Conservation (phyloP, 202 grass and related monocot species). For the Eragrostis tef region DNA sequence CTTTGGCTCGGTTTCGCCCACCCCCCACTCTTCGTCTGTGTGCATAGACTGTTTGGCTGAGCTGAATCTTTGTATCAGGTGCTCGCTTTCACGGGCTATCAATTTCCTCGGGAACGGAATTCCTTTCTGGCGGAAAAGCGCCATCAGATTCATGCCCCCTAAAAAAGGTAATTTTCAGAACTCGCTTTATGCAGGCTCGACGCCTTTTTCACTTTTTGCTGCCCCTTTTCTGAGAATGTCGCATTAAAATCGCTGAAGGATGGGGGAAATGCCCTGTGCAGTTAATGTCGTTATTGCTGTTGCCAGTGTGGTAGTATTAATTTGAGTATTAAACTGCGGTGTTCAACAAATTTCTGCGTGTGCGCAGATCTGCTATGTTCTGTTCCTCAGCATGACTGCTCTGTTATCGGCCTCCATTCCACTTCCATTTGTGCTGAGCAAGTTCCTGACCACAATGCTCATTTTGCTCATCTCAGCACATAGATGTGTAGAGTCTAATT, state of each 20-base stretch:
- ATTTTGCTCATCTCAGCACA: background rate
- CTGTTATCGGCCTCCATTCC: background rate
- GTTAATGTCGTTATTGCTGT: slow-evolving; percentile 9
- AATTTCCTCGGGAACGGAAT: background rate
- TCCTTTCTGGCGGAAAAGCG: slow-evolving; percentile 40
- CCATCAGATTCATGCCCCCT: slow-evolving; percentile 15
- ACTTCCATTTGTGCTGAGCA: background rate
- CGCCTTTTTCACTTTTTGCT: background rate
- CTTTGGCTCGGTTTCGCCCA: background rate
- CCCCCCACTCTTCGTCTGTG: background rate
- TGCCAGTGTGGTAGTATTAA: background rate
- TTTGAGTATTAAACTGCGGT: background rate
- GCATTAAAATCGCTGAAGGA: background rate
- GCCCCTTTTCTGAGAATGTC: background rate
- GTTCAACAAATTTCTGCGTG: background rate
- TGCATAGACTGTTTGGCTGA: background rate
- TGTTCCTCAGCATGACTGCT: background rate
- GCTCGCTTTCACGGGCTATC: background rate
- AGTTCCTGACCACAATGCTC: background rate
- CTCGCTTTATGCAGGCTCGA: slow-evolving; percentile 13
- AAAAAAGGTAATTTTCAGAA: slow-evolving; percentile 17
- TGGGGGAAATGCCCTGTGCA: background rate
- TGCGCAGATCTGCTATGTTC: background rate
- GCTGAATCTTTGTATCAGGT: background rate
- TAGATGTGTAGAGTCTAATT: background rate